These are phyloP conservation scores for Ramaria rubella DNA, from an alignment of 768 basidiomycete species.

Conservation along the genomic window DNA sequence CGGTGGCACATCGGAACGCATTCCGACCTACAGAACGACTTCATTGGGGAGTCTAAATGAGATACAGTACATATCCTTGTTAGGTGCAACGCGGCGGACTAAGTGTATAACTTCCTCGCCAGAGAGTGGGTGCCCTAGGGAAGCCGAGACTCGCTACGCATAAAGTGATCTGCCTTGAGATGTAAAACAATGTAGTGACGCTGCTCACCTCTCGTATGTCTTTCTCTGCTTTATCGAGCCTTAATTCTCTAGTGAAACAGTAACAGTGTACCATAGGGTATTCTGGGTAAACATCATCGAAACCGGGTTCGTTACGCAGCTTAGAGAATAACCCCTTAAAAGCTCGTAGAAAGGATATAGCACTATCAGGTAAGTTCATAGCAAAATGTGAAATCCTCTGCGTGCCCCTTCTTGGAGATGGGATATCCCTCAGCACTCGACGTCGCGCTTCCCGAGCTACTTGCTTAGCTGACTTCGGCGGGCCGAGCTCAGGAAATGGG, in stretches of 20 bases:
- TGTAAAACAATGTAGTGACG: not conserved
- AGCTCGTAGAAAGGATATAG: slow-evolving; percentile 82
- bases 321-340: slow-evolving; percentile 66
- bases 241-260: slow-evolving; percentile 88
- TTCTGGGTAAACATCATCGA: slow-evolving; percentile 39
- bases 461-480: slow-evolving; percentile 35
- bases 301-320: slow-evolving; percentile 35
- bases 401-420: slow-evolving; percentile 33
- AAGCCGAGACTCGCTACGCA: slow-evolving; percentile 12
- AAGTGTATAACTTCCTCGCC: slow-evolving; percentile 51
- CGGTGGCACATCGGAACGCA: not conserved
- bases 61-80: slow-evolving; percentile 97
- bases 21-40: slow-evolving; percentile 24
- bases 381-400: slow-evolving; percentile 74
- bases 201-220: slow-evolving; percentile 79
- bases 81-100: slow-evolving; percentile 91
- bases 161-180: not conserved
- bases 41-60: slow-evolving; percentile 66
- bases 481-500: slow-evolving; percentile 61
- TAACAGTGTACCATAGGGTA: slow-evolving; percentile 95
- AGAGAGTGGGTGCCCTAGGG: slow-evolving; percentile 40
- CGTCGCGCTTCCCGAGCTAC: slow-evolving; percentile 20
- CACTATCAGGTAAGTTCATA: slow-evolving; percentile 97
- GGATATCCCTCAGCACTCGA: slow-evolving; percentile 9
- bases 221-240: slow-evolving; percentile 52